Evolutionary conservation across 2,329 filamentous ascomycete genomes (phyloP).

Genomic region (Penicillium sp.): DNA sequence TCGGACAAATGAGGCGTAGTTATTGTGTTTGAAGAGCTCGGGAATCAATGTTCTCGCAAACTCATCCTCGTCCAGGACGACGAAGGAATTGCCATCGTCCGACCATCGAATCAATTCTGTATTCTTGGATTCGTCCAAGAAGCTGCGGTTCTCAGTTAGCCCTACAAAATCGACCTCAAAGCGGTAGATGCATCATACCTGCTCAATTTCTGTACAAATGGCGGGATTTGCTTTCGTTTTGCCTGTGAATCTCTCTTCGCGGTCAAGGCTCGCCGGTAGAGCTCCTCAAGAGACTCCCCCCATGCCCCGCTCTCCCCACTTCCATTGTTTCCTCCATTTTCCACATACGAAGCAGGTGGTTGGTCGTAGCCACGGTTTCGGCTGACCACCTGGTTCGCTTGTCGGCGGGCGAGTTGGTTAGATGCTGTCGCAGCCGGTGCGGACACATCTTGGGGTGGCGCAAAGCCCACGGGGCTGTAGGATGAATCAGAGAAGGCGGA

Average conservation of each 20-base stretch:
- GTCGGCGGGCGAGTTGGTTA: conserved; percentile 44
- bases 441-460: conserved; percentile 51
- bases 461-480: conserved; percentile 28
- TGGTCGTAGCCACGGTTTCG: conserved; percentile 40
- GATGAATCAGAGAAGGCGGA: conserved; percentile 43
- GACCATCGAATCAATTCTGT: conserved; percentile 97
- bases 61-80: conserved; percentile 93
- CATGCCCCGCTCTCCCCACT: conserved; percentile 40
- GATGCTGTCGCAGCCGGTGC: conserved; percentile 43
- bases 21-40: conserved; percentile 75
- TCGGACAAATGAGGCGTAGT: conserved; percentile 73
- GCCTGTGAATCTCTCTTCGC: conserved; percentile 84
- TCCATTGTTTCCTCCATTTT: conserved; percentile 22
- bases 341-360: conserved; percentile 28
- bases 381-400: conserved; percentile 33
- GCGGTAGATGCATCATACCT: conserved; percentile 59
- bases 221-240: conserved; percentile 93
- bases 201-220: conserved; percentile 96
- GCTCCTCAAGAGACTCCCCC: conserved; percentile 67
- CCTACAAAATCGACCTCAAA: neutral
- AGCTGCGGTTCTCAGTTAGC: conserved; percentile 55
- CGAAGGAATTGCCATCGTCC: conserved; percentile 91
- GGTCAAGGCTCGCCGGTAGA: conserved; percentile 74
- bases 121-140: conserved; percentile 88
- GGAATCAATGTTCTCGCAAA: conserved; percentile 72